These are phyloP conservation scores for Glarea lozoyensis DNA, from an alignment of 495 filamentous ascomycete species.

Conservation along the genomic window DNA sequence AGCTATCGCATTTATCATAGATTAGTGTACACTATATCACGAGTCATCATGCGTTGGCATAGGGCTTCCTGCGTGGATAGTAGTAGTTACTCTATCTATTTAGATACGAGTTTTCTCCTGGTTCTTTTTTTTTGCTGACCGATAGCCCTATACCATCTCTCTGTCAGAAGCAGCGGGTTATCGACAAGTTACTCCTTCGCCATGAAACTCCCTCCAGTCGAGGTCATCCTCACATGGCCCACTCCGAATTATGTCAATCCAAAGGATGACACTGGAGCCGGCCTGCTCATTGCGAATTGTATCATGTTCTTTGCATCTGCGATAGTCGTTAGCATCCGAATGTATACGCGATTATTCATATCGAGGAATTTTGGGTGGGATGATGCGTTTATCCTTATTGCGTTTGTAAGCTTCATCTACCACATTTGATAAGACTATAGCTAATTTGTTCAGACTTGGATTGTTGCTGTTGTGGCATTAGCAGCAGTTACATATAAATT, in stretches of 20 bases:
- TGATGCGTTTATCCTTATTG: slow-evolving; percentile 24
- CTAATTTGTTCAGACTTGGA: slow-evolving; percentile 6
- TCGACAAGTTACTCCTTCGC: no score
- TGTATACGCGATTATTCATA: slow-evolving; percentile 39
- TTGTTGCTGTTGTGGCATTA: slow-evolving; percentile 32
- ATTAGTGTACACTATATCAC: no score
- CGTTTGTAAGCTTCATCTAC: slow-evolving; percentile 4
- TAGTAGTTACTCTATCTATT: no score
- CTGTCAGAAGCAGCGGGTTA: no score
- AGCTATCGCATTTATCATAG: no score
- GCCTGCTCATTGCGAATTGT: slow-evolving; percentile 33
- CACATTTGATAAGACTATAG: slow-evolving; percentile 2
- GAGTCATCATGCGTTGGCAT: no score
- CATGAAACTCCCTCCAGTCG: slow-evolving; percentile 39
- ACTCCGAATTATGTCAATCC: slow-evolving; percentile 46
- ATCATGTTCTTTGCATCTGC: slow-evolving; percentile 30
- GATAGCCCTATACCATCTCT: no score
- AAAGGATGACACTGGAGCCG: slow-evolving; percentile 35
- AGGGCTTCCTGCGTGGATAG: no score
- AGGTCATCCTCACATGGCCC: slow-evolving; percentile 41
- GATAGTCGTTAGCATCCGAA: slow-evolving; percentile 33
- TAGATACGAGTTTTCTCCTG: no score
- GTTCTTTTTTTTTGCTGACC: no score
- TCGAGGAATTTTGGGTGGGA: slow-evolving; percentile 39
- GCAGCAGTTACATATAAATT: slow-evolving; percentile 27